Evolutionary conservation across 768 basidiomycete species (phyloP).

Genomic region (Ephemerocybe angulata): DNA sequence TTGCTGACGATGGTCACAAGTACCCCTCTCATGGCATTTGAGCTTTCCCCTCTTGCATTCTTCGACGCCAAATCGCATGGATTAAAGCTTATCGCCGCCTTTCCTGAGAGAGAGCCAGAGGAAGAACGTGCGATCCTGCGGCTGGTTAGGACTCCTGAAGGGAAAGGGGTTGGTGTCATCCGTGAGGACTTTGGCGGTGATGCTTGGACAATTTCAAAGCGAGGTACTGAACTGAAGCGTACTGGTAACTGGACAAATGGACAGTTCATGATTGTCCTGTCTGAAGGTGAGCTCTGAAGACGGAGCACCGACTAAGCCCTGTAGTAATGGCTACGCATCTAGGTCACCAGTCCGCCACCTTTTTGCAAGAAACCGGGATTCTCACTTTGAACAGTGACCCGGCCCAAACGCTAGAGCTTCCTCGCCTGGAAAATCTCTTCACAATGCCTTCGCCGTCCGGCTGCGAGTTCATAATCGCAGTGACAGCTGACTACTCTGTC

Average conservation of each 20-base stretch:
- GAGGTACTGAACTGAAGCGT: slow-evolving; percentile 45
- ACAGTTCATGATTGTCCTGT: slow-evolving; percentile 69
- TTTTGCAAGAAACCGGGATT: slow-evolving; percentile 41
- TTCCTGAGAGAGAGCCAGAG: slow-evolving; percentile 34
- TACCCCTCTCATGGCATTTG: slow-evolving; percentile 60
- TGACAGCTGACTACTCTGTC: slow-evolving; percentile 59
- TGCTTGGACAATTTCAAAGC: slow-evolving; percentile 52
- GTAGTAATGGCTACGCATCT: slow-evolving; percentile 4
- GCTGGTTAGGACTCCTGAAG: slow-evolving; percentile 78
- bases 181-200: slow-evolving; percentile 58
- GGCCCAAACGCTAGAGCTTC: slow-evolving; percentile 40
- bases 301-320: neutral
- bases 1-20: slow-evolving; percentile 60
- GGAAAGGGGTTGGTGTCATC: slow-evolving; percentile 66
- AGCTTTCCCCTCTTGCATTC: slow-evolving; percentile 56
- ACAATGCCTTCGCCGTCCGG: slow-evolving; percentile 54
- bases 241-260: slow-evolving; percentile 51
- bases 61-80: slow-evolving; percentile 58
- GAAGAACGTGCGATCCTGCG: slow-evolving; percentile 54
- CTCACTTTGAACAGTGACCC: slow-evolving; percentile 56
- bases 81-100: slow-evolving; percentile 40
- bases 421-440: slow-evolving; percentile 57
- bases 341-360: slow-evolving; percentile 60
- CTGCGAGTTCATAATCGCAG: slow-evolving; percentile 59
- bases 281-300: slow-evolving; percentile 51